A percentile compares a stretch with the other conserved stretches of the same genome.
Conservation (phyloP, 345 rosid species). For the Syzygium aromaticum region DNA sequence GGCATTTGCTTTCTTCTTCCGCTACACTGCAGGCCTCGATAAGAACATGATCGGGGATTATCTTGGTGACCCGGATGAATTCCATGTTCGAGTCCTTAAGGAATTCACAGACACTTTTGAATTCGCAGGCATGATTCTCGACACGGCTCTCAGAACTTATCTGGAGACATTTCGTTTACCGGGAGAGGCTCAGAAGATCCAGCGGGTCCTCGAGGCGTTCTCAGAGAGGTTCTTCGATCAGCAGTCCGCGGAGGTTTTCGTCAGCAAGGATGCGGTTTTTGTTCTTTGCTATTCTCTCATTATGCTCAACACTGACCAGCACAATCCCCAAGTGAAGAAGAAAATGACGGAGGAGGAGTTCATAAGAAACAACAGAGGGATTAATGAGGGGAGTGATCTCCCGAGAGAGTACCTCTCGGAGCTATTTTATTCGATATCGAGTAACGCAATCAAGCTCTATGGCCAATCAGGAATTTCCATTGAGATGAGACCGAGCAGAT, state of each 20-base stretch:
- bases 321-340: constrained; percentile 87
- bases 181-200: constrained; percentile 88
- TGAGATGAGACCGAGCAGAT: constrained; percentile 68
- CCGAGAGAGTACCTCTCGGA: constrained; percentile 87
- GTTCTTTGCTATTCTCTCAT: constrained; percentile 82
- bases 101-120: constrained; percentile 71
- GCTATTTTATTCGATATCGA: constrained; percentile 68
- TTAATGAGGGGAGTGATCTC: constrained; percentile 79
- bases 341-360: constrained; percentile 98
- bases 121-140: constrained; percentile 79
- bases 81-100: constrained; percentile 57
- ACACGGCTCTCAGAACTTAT: constrained; percentile 64
- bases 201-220: constrained; percentile 73
- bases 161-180: constrained; percentile 80
- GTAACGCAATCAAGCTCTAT: constrained; percentile 39
- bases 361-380: constrained; percentile 74
- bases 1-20: constrained; percentile 60
- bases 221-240: constrained; percentile 64
- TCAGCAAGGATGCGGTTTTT: constrained; percentile 61
- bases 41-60: constrained; percentile 74
- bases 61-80: constrained; percentile 86
- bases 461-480: constrained; percentile 34
- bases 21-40: constrained; percentile 62
- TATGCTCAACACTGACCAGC: constrained; percentile 94
- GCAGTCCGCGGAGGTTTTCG: constrained; percentile 61